Percentiles rank a stretch among this genome's conserved stretches.
Evolutionary conservation across 345 rosid species (phyloP).

Genomic region (Brassica napus): Da-Ae NC_063445.1:53522001-53522500

Average conservation of each 20-base stretch:
- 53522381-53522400: conserved; percentile 25
- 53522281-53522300: not conserved
- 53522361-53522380: conserved; percentile 40
- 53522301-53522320: not conserved
- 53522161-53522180: conserved; percentile 57
- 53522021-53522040: conserved; percentile 40
- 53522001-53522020: conserved; percentile 54
- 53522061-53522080: not conserved
- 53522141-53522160: conserved; percentile 64
- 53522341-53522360: conserved; percentile 40
- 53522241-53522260: conserved; percentile 62
- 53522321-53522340: conserved; percentile 34
- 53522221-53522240: conserved; percentile 68
- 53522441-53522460: conserved; percentile 41
- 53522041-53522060: not conserved
- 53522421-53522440: not conserved
- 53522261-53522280: not conserved
- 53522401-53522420: not conserved
- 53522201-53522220: conserved; percentile 63
- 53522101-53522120: conserved; percentile 41
- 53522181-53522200: conserved; percentile 64
- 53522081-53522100: not conserved
- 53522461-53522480: conserved; percentile 71
- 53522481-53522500: conserved; percentile 79
- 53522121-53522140: conserved; percentile 74